Percentiles rank a stretch among this genome's conserved stretches.
Conservation (phyloP, 768 basidiomycete genomes). For the Xerocomellus intermedius region DNA sequence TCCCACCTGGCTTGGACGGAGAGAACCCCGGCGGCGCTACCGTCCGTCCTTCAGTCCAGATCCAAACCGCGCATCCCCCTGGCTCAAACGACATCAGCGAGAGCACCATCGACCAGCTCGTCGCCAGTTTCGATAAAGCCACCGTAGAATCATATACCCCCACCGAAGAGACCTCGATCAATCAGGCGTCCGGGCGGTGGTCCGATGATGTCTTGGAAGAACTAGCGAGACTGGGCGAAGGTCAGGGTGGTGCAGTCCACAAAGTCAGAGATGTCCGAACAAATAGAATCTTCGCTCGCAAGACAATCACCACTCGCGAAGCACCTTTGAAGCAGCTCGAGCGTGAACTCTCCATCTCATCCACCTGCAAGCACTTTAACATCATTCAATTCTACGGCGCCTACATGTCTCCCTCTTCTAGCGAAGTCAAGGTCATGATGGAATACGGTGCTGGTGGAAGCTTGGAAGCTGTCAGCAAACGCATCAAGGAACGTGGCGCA, state of each 20-base stretch:
- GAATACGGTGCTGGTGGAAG: conserved; percentile 87
- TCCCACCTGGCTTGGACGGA: conserved; percentile 33
- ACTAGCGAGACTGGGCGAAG: conserved; percentile 80
- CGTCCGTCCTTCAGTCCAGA: conserved; percentile 39
- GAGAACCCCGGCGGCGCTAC: conserved; percentile 42
- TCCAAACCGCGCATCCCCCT: conserved; percentile 34
- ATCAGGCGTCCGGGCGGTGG: conserved; percentile 40
- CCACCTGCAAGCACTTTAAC: conserved; percentile 78
- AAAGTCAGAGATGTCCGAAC: conserved; percentile 86
- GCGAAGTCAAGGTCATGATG: conserved; percentile 95
- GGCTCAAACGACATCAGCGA: conserved; percentile 28
- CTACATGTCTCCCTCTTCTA: conserved; percentile 81
- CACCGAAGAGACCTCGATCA: conserved; percentile 35
- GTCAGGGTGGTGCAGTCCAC: conserved; percentile 94
- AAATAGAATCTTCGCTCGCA: conserved; percentile 83
- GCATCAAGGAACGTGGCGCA: conserved; percentile 74
- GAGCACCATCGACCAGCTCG: conserved; percentile 38
- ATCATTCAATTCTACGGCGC: conserved; percentile 93
- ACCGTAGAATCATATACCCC: conserved; percentile 34
- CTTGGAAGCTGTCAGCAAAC: conserved; percentile 84
- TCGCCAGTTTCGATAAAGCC: conserved; percentile 31
- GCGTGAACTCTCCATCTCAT: conserved; percentile 89
- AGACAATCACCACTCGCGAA: conserved; percentile 88
- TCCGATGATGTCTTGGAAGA: conserved; percentile 76
- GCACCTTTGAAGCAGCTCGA: conserved; percentile 91